Conservation (phyloP, 257 asterid genomes). For the Gentiana straminea region DNA sequence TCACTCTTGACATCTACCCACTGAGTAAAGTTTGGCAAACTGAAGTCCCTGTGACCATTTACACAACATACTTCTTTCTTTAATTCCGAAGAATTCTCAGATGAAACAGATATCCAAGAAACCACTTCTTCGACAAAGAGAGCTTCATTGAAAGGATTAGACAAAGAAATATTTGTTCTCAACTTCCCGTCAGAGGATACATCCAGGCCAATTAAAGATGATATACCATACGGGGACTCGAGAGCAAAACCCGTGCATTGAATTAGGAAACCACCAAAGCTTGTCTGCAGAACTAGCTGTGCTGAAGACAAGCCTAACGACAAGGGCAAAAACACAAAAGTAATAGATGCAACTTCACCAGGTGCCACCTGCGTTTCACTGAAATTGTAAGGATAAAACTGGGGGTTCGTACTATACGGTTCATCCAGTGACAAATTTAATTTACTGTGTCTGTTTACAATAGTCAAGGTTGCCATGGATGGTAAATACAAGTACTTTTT, state of each 20-base stretch:
- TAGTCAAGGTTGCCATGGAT: constrained; percentile 41
- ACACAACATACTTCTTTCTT: constrained; percentile 41
- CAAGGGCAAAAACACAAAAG: constrained; percentile 57
- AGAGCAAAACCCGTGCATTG: constrained; percentile 60
- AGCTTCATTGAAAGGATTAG: constrained; percentile 67
- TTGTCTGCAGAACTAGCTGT: constrained; percentile 76
- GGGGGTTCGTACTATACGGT: constrained; percentile 61
- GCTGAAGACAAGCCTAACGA: constrained; percentile 48
- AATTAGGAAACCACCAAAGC: constrained; percentile 73
- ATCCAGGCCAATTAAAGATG: constrained; percentile 37
- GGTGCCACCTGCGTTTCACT: constrained; percentile 57
- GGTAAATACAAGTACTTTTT: constrained; percentile 43
- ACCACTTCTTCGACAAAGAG: constrained; percentile 64
- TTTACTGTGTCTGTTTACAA: constrained; percentile 46
- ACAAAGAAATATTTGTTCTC: constrained; percentile 64
- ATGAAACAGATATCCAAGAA: constrained; percentile 59
- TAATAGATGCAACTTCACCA: constrained; percentile 53
- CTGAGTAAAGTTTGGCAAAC: constrained; percentile 20
- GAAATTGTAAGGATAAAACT: constrained; percentile 71
- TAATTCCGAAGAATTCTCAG: constrained; percentile 33
- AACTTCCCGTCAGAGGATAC: constrained; percentile 55
- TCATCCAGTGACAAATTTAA: constrained; percentile 31
- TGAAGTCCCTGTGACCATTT: constrained; percentile 23
- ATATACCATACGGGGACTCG: constrained; percentile 58
- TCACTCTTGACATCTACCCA: constrained; percentile 42